Evolutionary conservation across 345 rosid species (phyloP).

Genomic region (rapeseed (Brassica napus)): DNA sequence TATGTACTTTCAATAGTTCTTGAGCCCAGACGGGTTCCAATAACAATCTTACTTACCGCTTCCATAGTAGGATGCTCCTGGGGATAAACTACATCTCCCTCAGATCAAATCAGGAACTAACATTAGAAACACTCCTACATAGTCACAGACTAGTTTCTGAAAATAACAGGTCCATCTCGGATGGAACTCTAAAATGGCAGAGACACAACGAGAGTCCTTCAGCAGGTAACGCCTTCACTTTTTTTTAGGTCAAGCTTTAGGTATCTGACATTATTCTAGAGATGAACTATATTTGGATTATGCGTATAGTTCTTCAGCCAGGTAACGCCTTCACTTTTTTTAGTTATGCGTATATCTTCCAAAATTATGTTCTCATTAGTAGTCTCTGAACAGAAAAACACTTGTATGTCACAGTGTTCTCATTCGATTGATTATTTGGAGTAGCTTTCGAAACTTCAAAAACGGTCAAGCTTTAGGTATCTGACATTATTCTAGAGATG

Average conservation of each 20-base stretch:
- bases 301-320: too few species aligned
- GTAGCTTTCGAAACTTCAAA: not conserved
- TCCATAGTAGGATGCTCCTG: slow-evolving; percentile 46
- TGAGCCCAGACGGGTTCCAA: slow-evolving; percentile 60
- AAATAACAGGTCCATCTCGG: too few species aligned
- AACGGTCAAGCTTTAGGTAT: not conserved
- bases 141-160: too few species aligned
- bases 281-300: too few species aligned
- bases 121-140: slow-evolving; percentile 41
- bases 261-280: too few species aligned
- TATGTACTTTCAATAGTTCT: slow-evolving; percentile 60
- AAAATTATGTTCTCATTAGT: not conserved
- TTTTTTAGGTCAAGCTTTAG: not conserved
- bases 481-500: too few species aligned
- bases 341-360: not conserved
- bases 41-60: slow-evolving; percentile 62
- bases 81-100: slow-evolving; percentile 56
- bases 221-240: too few species aligned
- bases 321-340: too few species aligned
- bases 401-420: not conserved
- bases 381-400: not conserved
- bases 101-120: slow-evolving; percentile 55
- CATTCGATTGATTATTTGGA: not conserved
- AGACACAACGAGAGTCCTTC: not conserved
- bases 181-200: not conserved